phyloP scores from a whole-genome alignment of 2,329 filamentous ascomycete genomes.

The Mycosphaerella sp. region DNA sequence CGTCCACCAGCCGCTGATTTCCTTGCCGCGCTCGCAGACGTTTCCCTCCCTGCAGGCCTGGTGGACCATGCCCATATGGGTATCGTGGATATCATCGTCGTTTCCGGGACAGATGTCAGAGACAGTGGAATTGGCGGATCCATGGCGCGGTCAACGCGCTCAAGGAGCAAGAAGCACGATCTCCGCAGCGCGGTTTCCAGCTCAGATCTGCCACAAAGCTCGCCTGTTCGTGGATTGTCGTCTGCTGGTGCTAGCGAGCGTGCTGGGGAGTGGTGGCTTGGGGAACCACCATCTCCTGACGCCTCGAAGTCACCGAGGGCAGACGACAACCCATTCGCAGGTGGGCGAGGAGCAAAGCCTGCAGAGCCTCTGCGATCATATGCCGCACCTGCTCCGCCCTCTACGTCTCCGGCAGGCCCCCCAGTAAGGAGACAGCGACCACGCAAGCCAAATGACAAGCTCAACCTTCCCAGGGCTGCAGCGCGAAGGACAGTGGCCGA shows the following conservation, averaged over 20 bases:
- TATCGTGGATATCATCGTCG: slow-evolving; percentile 28
- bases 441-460: slow-evolving; percentile 5
- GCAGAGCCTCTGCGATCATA: neutral
- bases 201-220: neutral
- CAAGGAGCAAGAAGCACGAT: slow-evolving; percentile 7
- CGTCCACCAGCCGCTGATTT: slow-evolving; percentile 35
- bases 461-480: neutral
- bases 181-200: no score
- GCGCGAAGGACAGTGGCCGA: neutral
- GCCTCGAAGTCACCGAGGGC: neutral
- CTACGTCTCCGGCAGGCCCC: slow-evolving; percentile 6
- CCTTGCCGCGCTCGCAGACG: slow-evolving; percentile 34
- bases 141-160: slow-evolving; percentile 6
- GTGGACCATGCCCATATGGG: slow-evolving; percentile 26
- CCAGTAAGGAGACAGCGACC: neutral
- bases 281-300: neutral
- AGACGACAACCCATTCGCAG: slow-evolving; percentile 4
- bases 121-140: slow-evolving; percentile 21
- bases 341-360: neutral
- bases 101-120: slow-evolving; percentile 27
- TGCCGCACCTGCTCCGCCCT: neutral
- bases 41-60: slow-evolving; percentile 36
- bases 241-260: no score
- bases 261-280: no score
- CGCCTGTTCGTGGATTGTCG: neutral